Conservation (phyloP, 2,329 filamentous ascomycete genomes). For the Ilyonectria destructans region DNA sequence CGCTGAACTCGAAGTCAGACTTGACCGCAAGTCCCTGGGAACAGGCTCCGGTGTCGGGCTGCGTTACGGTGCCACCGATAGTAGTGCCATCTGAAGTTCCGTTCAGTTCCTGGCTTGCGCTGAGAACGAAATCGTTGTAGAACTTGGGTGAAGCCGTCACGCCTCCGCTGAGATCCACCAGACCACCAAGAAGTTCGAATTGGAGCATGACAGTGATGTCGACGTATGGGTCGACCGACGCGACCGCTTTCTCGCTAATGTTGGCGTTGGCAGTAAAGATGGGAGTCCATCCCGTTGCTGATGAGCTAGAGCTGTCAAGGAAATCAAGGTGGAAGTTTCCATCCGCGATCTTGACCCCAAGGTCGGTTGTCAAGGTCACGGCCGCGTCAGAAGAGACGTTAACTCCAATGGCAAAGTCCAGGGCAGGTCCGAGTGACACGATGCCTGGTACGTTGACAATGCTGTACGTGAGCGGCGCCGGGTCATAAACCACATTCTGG, state of each 20-base stretch:
- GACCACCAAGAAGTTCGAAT: slow-evolving; percentile 54
- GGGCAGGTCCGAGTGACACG: slow-evolving; percentile 56
- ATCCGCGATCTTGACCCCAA: slow-evolving; percentile 53
- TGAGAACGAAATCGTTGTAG: slow-evolving; percentile 55
- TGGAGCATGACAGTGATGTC: slow-evolving; percentile 58
- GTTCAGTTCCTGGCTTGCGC: slow-evolving; percentile 46
- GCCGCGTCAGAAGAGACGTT: slow-evolving; percentile 55
- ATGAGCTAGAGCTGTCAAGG: slow-evolving; percentile 49
- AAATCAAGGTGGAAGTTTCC: slow-evolving; percentile 60
- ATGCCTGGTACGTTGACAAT: slow-evolving; percentile 59
- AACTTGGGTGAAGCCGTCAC: slow-evolving; percentile 56
- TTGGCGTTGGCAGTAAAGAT: slow-evolving; percentile 55
- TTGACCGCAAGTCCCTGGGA: slow-evolving; percentile 44
- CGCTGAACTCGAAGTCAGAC: slow-evolving; percentile 49
- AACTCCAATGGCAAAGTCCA: slow-evolving; percentile 57
- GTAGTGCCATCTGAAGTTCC: slow-evolving; percentile 22
- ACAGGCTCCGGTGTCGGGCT: slow-evolving; percentile 41
- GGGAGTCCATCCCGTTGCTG: slow-evolving; percentile 56
- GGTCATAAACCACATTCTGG: slow-evolving; percentile 55
- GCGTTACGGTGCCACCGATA: slow-evolving; percentile 11
- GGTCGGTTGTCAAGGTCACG: slow-evolving; percentile 50
- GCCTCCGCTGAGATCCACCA: slow-evolving; percentile 57
- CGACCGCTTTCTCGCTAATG: slow-evolving; percentile 52
- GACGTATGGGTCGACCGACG: slow-evolving; percentile 53
- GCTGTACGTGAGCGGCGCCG: slow-evolving; percentile 56